Evolutionary conservation across 495 filamentous ascomycete species (phyloP).

Genomic region (Trichoderma virens): DNA sequence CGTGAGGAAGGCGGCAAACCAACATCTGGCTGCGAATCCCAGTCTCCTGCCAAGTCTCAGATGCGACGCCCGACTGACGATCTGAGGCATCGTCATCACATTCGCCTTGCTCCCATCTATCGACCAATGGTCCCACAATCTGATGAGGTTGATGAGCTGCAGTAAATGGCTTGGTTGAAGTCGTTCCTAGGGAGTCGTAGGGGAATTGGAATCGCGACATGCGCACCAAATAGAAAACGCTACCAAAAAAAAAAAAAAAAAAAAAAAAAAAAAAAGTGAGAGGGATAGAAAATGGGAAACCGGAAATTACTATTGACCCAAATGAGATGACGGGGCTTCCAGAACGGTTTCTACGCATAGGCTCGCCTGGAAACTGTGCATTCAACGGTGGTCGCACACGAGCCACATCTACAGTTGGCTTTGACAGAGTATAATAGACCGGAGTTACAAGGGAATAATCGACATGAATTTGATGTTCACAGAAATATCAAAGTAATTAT

Average conservation of each 20-base stretch:
- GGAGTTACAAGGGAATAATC: not conserved
- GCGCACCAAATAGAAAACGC: too few species aligned
- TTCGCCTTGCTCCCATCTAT: not conserved
- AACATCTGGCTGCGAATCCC: not conserved
- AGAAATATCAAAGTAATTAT: not conserved
- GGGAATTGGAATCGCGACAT: too few species aligned
- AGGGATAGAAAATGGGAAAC: not conserved
- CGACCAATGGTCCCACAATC: not conserved
- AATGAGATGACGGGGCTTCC: not conserved
- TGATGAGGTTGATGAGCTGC: not conserved
- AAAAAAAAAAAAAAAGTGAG: not conserved
- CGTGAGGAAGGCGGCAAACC: not conserved
- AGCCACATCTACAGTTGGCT: not conserved
- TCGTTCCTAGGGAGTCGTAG: too few species aligned
- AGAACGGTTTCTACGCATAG: not conserved
- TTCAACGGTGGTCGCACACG: not conserved
- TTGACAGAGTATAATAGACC: constrained; percentile 5
- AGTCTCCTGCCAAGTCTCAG: not conserved
- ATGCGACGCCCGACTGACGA: not conserved
- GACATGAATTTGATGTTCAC: not conserved
- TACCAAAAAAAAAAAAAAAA: not conserved
- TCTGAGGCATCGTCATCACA: not conserved
- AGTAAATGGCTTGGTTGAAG: not conserved
- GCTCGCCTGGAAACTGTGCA: not conserved
- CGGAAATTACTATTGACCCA: not conserved